Percentiles rank a stretch among this genome's conserved stretches.
phyloP scores from a whole-genome alignment of 1,284 basidiomycete species.

The Cutaneotrichosporon sp. region DNA sequence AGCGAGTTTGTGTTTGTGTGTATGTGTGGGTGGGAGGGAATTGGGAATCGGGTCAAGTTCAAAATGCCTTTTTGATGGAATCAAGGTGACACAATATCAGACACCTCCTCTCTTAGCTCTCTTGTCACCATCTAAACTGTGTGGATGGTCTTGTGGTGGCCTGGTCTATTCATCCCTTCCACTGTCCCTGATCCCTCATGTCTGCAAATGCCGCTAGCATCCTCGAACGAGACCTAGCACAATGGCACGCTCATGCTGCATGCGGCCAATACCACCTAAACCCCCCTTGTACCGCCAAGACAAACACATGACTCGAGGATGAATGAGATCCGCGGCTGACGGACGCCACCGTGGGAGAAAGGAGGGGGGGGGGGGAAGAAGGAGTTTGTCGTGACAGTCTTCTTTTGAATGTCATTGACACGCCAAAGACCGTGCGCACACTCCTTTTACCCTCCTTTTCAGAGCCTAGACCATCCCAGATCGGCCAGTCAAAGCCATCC shows the following conservation, averaged over 20 bases:
- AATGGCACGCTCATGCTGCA: not conserved
- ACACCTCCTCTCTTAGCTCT: too few relatives aligned
- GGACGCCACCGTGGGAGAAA: not conserved
- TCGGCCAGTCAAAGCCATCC: too few relatives aligned
- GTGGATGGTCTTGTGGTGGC: too few relatives aligned
- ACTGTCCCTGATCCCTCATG: too few relatives aligned
- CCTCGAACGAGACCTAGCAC: not conserved
- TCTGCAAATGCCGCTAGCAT: too few relatives aligned
- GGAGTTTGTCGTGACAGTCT: not conserved
- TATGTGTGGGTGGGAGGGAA: not conserved
- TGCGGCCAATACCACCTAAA: too few relatives aligned
- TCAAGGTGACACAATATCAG: too few relatives aligned
- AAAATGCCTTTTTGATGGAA: not conserved
- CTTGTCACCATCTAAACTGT: too few relatives aligned
- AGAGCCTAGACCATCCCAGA: not conserved
- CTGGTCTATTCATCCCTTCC: too few relatives aligned
- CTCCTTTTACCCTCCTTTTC: not conserved
- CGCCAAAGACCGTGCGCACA: constrained; percentile 8
- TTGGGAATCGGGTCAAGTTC: too few relatives aligned
- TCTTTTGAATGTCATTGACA: not conserved
- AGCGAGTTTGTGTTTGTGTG: too few relatives aligned
- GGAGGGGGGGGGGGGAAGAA: too few relatives aligned
- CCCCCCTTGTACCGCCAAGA: not conserved
- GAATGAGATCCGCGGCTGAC: not conserved
- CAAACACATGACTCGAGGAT: not conserved